phyloP scores from a whole-genome alignment of 1,284 basidiomycete species.

The Gomphus bonarii region DNA sequence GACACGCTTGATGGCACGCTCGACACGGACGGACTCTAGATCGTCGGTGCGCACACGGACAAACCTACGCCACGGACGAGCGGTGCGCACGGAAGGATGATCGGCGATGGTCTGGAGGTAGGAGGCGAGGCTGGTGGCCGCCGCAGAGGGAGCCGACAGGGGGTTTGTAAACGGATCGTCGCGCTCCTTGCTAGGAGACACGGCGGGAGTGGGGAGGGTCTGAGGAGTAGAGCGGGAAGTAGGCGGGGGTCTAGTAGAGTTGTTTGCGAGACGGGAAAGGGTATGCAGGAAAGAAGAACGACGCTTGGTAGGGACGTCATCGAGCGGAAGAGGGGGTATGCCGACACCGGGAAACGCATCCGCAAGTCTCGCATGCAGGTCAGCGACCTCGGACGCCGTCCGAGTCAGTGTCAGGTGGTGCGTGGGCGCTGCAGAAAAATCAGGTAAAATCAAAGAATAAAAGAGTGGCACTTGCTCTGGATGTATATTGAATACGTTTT shows the following conservation, averaged over 20 bases:
- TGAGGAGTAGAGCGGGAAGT: slow-evolving; percentile 39
- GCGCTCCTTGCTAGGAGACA: slow-evolving; percentile 10
- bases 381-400: slow-evolving; percentile 61
- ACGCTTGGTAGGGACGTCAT: slow-evolving; percentile 49
- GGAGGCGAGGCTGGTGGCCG: slow-evolving; percentile 60
- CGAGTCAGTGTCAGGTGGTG: slow-evolving; percentile 82
- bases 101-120: slow-evolving; percentile 75
- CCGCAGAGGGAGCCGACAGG: slow-evolving; percentile 17
- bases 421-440: slow-evolving; percentile 52
- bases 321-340: slow-evolving; percentile 52
- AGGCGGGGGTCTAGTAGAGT: slow-evolving; percentile 22
- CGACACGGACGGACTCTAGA: slow-evolving; percentile 74
- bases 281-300: slow-evolving; percentile 76
- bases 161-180: slow-evolving; percentile 15
- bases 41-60: slow-evolving; percentile 78
- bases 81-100: slow-evolving; percentile 45
- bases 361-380: slow-evolving; percentile 66
- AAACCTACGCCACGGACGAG: slow-evolving; percentile 77
- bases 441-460: slow-evolving; percentile 17
- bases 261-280: slow-evolving; percentile 46
- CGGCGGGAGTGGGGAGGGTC: slow-evolving; percentile 12
- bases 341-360: slow-evolving; percentile 41
- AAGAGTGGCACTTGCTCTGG: slow-evolving; percentile 30
- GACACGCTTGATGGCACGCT: slow-evolving; percentile 80
- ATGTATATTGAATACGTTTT: slow-evolving; percentile 54